Percentiles rank a stretch among this genome's conserved stretches.
Evolutionary conservation across 2,329 filamentous ascomycete species (phyloP).

Genomic region (Ramularia endophylla): DNA sequence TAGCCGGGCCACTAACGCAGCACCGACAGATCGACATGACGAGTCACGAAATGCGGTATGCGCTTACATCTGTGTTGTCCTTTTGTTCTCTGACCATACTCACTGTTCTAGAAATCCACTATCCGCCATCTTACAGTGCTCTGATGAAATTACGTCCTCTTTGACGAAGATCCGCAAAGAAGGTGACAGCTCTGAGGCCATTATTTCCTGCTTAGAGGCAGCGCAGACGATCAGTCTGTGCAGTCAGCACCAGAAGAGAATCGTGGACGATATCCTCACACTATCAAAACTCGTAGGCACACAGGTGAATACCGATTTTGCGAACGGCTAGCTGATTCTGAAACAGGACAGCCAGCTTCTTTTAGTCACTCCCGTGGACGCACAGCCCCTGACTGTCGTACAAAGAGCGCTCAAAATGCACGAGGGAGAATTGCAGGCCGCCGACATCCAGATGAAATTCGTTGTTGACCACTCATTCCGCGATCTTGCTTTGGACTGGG

Average conservation of each 20-base stretch:
- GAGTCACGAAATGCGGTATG: slow-evolving; percentile 44
- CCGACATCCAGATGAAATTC: slow-evolving; percentile 62
- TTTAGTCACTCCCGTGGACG: slow-evolving; percentile 63
- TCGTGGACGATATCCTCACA: slow-evolving; percentile 69
- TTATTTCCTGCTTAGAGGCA: slow-evolving; percentile 62
- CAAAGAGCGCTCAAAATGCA: slow-evolving; percentile 70
- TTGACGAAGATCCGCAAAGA: slow-evolving; percentile 40
- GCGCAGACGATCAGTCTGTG: slow-evolving; percentile 73
- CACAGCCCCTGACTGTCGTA: slow-evolving; percentile 61
- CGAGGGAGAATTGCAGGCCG: slow-evolving; percentile 64
- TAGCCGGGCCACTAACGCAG: slow-evolving; percentile 2
- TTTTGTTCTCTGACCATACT: too few relatives aligned
- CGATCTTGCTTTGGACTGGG: slow-evolving; percentile 55
- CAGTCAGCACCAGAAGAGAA: slow-evolving; percentile 72
- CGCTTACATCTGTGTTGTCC: too few relatives aligned
- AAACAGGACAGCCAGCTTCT: slow-evolving; percentile 61
- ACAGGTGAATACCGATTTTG: too few relatives aligned
- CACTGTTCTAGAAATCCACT: slow-evolving; percentile 51
- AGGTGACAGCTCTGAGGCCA: slow-evolving; percentile 38
- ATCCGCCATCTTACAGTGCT: slow-evolving; percentile 68
- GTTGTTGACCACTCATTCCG: slow-evolving; percentile 57
- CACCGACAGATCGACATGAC: slow-evolving; percentile 31
- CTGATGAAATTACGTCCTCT: slow-evolving; percentile 62
- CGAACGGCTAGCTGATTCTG: too few relatives aligned
- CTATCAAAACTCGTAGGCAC: slow-evolving; percentile 69